Conservation (phyloP, 768 basidiomycete species). For the Chlorophyllum brunneum region DNA sequence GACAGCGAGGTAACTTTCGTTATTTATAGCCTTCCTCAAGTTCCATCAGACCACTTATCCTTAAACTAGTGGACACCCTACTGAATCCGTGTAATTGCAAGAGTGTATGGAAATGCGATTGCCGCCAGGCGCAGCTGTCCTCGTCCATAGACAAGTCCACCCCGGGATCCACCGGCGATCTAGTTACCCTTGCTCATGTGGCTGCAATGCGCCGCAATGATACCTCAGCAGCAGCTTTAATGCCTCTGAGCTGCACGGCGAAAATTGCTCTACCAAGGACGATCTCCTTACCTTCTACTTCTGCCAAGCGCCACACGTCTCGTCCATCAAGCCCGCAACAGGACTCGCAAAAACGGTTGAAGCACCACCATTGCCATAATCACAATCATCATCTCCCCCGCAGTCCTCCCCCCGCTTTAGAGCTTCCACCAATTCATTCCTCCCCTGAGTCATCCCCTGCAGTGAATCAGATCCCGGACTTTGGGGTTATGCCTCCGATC, state of each 20-base stretch:
- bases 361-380: constrained; percentile 16
- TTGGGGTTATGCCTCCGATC: constrained; percentile 58
- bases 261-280: constrained; percentile 13
- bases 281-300: not conserved
- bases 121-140: constrained; percentile 23
- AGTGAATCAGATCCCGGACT: constrained; percentile 36
- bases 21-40: not conserved
- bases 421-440: constrained; percentile 47
- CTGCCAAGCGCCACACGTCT: constrained; percentile 21
- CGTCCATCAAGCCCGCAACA: constrained; percentile 27
- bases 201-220: constrained; percentile 31
- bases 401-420: constrained; percentile 27
- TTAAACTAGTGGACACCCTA: constrained; percentile 48
- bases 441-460: constrained; percentile 22
- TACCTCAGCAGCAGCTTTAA: constrained; percentile 13
- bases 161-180: constrained; percentile 16
- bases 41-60: constrained; percentile 8
- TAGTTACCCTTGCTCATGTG: constrained; percentile 33
- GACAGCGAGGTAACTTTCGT: constrained; percentile 43
- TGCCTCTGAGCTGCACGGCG: constrained; percentile 4
- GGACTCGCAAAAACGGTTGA: constrained; percentile 29
- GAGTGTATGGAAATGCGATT: constrained; percentile 52
- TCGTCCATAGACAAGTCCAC: constrained; percentile 12
- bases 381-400: constrained; percentile 14
- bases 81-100: constrained; percentile 65